phyloP scores from a whole-genome alignment of 2,329 filamentous ascomycete species.

The Metarhizium humberi region DNA sequence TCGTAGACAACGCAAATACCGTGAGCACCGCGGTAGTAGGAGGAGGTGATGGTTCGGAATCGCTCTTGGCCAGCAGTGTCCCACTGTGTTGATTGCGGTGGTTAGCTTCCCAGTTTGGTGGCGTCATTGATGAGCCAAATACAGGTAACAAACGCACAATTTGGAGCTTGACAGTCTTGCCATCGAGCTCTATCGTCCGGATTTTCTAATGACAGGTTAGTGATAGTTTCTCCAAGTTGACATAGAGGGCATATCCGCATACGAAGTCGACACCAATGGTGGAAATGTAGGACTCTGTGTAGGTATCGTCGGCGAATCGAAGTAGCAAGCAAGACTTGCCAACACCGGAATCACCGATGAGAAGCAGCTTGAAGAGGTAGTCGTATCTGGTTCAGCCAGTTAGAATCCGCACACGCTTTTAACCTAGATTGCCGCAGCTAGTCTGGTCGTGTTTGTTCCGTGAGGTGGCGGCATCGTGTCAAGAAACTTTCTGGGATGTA shows the following conservation, averaged over 20 bases:
- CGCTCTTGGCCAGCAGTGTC: conserved; percentile 98
- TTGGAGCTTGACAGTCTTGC: conserved; percentile 99
- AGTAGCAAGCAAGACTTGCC: conserved; percentile 98
- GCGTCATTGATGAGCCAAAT: neutral
- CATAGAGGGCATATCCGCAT: conserved; percentile 32
- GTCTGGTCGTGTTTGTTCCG: neutral
- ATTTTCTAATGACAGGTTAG: conserved; percentile 66
- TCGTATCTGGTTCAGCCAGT: conserved; percentile 69
- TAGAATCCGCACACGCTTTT: conserved; percentile 7
- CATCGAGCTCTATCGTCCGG: conserved; percentile 97
- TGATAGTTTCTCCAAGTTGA: conserved; percentile 1
- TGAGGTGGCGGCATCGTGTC: neutral
- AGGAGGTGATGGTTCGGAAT: conserved; percentile 99
- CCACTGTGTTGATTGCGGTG: conserved; percentile 53
- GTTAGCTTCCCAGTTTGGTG: neutral
- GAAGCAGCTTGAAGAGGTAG: conserved; percentile 99
- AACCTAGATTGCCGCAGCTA: neutral
- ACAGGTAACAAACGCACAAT: conserved; percentile 57
- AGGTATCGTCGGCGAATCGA: conserved; percentile 97
- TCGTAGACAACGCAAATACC: conserved; percentile 99
- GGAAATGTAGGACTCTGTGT: conserved; percentile 99
- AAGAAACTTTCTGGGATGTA: neutral
- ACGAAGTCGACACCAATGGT: conserved; percentile 99
- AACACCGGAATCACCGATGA: conserved; percentile 99
- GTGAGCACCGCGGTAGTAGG: conserved; percentile 98